Percentiles rank a stretch among this genome's conserved stretches.
phyloP scores from a whole-genome alignment of 805 yeast genomes.

The Starmera pachycereana region DNA sequence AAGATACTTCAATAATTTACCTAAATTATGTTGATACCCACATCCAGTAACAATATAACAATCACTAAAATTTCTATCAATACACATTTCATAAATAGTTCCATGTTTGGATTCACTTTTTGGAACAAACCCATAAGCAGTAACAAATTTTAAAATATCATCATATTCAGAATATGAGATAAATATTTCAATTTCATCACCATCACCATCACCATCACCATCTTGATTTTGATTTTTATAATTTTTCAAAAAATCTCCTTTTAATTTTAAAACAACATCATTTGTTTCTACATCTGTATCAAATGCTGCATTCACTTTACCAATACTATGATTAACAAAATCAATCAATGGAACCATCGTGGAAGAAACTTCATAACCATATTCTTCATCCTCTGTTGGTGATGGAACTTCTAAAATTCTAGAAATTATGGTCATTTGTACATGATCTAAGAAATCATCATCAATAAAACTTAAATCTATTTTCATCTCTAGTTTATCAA shows the following conservation, averaged over 20 bases:
- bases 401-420: slow-evolving; percentile 59
- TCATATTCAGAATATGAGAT: slow-evolving; percentile 35
- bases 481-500: slow-evolving; percentile 16
- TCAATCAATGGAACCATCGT: slow-evolving; percentile 60
- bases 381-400: slow-evolving; percentile 13
- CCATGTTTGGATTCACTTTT: slow-evolving; percentile 7
- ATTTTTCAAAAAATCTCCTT: slow-evolving; percentile 3
- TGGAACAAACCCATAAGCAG: slow-evolving; percentile 40
- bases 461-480: slow-evolving; percentile 3
- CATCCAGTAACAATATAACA: slow-evolving; percentile 5
- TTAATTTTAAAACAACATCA: slow-evolving; percentile 32
- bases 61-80: slow-evolving; percentile 13
- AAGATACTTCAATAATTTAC: slow-evolving; percentile 25
- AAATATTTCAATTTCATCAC: slow-evolving; percentile 24
- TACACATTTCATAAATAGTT: slow-evolving; percentile 24
- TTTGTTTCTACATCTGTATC: slow-evolving; percentile 40
- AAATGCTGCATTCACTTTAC: slow-evolving; percentile 40
- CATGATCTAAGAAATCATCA: slow-evolving; percentile 9
- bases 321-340: slow-evolving; percentile 51
- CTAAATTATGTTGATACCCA: slow-evolving; percentile 10
- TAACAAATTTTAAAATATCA: slow-evolving; percentile 29
- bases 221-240: slow-evolving; percentile 1
- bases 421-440: slow-evolving; percentile 41
- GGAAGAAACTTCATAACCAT: slow-evolving; percentile 36
- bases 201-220: too few relatives aligned